Evolutionary conservation across 2,329 filamentous ascomycete genomes (phyloP), one percentile per base, ranked within the genome.

Genomic region (Paradendryphiella salina): DNA sequence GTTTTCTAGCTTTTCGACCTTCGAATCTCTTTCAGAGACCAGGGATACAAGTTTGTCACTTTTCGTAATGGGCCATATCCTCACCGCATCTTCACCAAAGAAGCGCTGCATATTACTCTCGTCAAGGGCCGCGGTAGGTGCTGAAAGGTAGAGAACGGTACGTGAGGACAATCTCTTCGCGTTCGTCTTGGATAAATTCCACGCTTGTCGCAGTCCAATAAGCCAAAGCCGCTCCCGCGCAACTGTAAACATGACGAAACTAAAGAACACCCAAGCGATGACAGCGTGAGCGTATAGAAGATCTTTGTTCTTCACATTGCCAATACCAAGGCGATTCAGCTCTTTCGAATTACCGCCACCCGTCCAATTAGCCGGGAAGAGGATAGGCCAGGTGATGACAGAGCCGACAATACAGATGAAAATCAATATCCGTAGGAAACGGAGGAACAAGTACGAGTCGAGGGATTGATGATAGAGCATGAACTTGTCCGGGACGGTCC

Each of bases 181-280:
- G 70, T 95, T 95, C 39, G 89, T 79, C 9, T 91, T 90, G 9
- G 90, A 92, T 47, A 95, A 82, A 33, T 95, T 83, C 75, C 95
- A 96, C 0, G 93, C 93, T 75, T 97, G 93, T 57, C 92, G 88
- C 43, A 97, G 76, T 66, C 95, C 96, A 77, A 96, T 88, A 74
- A 90, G 96, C 80, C 87, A 96, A 63, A 97, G 88, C 69, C 85
- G 86, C 73, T 97, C 93, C 50, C 93, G 84, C 48, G 91, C 88
- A 56, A 97, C 84, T 66, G 90, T 86, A 75, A 89, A 94, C 72
- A 97, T 87, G 59, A 97, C 81, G 69, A 97, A 97, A 37, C 83
- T 76, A 72, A 88, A 91, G 75, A 90, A 97, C 41, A 92, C 73
- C 84, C 90, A 96, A 1, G 86, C 85, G 45, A 91, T 78, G 44